These are phyloP conservation scores for Cyberlindnera americana DNA, from an alignment of 805 yeast genomes.

Conservation along the genomic window DNA sequence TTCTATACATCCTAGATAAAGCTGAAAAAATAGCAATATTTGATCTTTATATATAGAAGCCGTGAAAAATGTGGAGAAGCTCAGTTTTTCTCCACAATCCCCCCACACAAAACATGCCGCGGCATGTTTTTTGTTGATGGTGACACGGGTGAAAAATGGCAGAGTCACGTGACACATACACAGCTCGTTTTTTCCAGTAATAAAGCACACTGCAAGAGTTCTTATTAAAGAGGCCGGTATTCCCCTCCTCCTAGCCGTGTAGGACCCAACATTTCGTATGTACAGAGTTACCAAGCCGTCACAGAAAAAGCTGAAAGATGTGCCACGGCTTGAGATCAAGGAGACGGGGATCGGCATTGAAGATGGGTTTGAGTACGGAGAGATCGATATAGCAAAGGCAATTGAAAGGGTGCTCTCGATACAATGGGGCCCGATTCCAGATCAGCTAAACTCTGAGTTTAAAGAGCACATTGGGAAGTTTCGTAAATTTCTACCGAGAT, in stretches of 20 bases:
- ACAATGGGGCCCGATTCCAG: constrained; percentile 20
- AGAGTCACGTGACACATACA: constrained; percentile 3
- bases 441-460: constrained; percentile 18
- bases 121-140: background rate
- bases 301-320: constrained; percentile 7
- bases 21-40: too few relatives aligned
- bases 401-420: constrained; percentile 9
- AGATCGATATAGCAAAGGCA: background rate
- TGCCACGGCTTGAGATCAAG: constrained; percentile 3
- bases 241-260: too few relatives aligned
- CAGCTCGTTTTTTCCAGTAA: too few relatives aligned
- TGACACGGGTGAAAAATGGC: constrained; percentile 1
- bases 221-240: too few relatives aligned
- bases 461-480: constrained; percentile 17
- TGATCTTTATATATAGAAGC: too few relatives aligned
- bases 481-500: constrained; percentile 13
- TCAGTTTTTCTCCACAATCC: too few relatives aligned
- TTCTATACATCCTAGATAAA: too few relatives aligned
- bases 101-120: constrained; percentile 2
- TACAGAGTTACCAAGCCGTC: constrained; percentile 1
- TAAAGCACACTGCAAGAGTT: too few relatives aligned
- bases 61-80: constrained; percentile 4
- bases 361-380: constrained; percentile 1
- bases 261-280: too few relatives aligned
- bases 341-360: constrained; percentile 1